phyloP scores from a whole-genome alignment of 495 filamentous ascomycete genomes.

The Daldinia bambusicola region DNA sequence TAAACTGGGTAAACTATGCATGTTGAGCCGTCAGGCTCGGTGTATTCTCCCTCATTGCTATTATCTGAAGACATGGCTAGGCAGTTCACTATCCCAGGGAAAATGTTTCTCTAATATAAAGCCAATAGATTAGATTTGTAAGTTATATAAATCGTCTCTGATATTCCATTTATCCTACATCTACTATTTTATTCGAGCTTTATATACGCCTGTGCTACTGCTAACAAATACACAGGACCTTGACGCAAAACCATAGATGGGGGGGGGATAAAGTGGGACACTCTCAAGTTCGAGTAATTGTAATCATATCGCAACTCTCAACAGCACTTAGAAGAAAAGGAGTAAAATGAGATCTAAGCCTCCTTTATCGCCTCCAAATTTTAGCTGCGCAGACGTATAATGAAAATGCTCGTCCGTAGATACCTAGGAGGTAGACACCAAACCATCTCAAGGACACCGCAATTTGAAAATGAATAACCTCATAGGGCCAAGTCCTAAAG shows the following conservation, averaged over 20 bases:
- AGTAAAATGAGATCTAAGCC: too few species aligned
- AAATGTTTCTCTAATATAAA: slow-evolving; percentile 3
- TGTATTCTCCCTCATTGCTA: not conserved
- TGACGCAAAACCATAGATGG: slow-evolving; percentile 13
- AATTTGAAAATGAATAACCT: not conserved
- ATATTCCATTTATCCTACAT: not conserved
- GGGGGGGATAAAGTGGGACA: slow-evolving; percentile 9
- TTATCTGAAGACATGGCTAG: not conserved
- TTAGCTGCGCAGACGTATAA: too few species aligned
- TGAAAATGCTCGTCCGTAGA: too few species aligned
- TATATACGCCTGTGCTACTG: not conserved
- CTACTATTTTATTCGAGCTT: not conserved
- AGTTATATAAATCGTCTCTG: not conserved
- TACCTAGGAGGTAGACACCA: not conserved
- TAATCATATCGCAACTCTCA: not conserved
- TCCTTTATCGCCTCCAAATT: too few species aligned
- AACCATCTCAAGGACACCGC: not conserved
- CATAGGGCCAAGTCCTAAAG: too few species aligned
- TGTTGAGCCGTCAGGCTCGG: not conserved
- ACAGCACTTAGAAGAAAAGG: too few species aligned
- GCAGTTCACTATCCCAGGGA: slow-evolving; percentile 4
- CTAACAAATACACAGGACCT: not conserved
- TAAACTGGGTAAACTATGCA: not conserved
- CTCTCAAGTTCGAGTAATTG: slow-evolving; percentile 2
- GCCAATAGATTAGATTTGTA: slow-evolving; percentile 3